Evolutionary conservation across 2,329 filamentous ascomycete species (phyloP).

Genomic region (Gaeumannomyces sp.): DNA sequence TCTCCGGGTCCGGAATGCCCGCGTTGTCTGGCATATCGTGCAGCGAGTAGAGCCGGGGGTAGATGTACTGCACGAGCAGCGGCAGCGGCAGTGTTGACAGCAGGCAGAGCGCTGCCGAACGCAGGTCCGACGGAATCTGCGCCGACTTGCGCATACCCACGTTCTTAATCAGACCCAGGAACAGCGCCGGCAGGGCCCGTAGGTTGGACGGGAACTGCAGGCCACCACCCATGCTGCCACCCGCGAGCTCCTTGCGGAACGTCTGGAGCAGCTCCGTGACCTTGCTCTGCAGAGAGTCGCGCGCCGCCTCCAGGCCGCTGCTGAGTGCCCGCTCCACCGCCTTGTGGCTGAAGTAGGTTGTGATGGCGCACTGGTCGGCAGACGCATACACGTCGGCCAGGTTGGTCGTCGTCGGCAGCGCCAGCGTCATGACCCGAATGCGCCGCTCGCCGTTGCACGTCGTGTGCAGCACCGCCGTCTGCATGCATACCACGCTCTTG

Average conservation of each 20-base stretch:
- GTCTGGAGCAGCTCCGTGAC: slow-evolving; percentile 87
- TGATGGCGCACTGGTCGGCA: slow-evolving; percentile 88
- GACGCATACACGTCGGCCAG: slow-evolving; percentile 90
- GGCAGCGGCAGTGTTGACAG: slow-evolving; percentile 91
- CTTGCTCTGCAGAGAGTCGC: slow-evolving; percentile 87
- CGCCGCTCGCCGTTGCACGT: slow-evolving; percentile 96
- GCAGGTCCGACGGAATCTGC: slow-evolving; percentile 88
- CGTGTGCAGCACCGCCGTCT: slow-evolving; percentile 92
- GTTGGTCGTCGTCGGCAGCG: slow-evolving; percentile 85
- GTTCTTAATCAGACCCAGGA: slow-evolving; percentile 93
- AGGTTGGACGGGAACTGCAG: slow-evolving; percentile 93
- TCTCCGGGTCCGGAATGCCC: slow-evolving; percentile 76
- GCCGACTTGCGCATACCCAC: slow-evolving; percentile 88
- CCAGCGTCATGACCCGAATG: slow-evolving; percentile 89
- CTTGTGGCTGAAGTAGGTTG: slow-evolving; percentile 94
- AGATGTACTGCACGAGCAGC: slow-evolving; percentile 88
- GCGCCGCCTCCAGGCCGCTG: slow-evolving; percentile 80
- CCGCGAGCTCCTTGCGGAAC: slow-evolving; percentile 93
- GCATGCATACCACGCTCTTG: slow-evolving; percentile 87
- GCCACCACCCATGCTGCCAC: slow-evolving; percentile 90
- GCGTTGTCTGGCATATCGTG: slow-evolving; percentile 97
- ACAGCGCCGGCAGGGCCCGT: slow-evolving; percentile 79
- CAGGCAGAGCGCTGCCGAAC: slow-evolving; percentile 85
- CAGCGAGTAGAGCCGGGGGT: slow-evolving; percentile 75
- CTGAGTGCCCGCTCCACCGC: slow-evolving; percentile 86